A percentile compares a stretch with the other conserved stretches of the same genome.
Evolutionary conservation across 805 yeast genomes (phyloP).

Genomic region (Kuraishia capsulata): DNA sequence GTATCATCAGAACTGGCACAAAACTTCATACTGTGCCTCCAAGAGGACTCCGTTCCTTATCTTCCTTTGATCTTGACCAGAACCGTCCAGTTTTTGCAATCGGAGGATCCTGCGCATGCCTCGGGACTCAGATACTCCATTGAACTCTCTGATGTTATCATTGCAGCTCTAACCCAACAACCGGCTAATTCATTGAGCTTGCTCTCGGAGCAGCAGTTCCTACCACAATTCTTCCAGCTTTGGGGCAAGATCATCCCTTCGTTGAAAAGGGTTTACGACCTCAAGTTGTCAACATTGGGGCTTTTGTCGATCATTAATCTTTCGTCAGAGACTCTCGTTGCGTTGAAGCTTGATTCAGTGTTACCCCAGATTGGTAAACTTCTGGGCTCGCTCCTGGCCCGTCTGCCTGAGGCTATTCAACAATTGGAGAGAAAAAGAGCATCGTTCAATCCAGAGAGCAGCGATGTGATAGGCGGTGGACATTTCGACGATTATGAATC

Average conservation of each 20-base stretch:
- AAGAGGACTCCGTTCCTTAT: conserved; percentile 32
- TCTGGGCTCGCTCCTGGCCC: conserved; percentile 42
- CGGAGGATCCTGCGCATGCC: conserved; percentile 21
- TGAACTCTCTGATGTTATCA: conserved; percentile 50
- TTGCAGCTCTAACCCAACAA: conserved; percentile 57
- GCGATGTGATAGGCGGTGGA: conserved; percentile 2
- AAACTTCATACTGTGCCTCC: conserved; percentile 51
- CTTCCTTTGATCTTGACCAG: conserved; percentile 36
- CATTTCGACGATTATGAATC: conserved; percentile 18
- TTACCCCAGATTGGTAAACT: conserved; percentile 42
- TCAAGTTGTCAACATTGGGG: conserved; percentile 68
- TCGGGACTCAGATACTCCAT: conserved; percentile 24
- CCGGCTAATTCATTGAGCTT: conserved; percentile 41
- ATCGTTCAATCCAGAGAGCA: conserved; percentile 32
- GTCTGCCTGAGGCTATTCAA: conserved; percentile 65
- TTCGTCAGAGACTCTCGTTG: conserved; percentile 10
- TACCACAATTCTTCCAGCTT: conserved; percentile 43
- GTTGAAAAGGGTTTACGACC: conserved; percentile 67
- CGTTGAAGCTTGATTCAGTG: conserved; percentile 19
- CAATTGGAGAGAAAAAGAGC: conserved; percentile 55
- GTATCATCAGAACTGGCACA: conserved; percentile 57
- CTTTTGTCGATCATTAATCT: conserved; percentile 38
- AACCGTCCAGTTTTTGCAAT: conserved; percentile 29
- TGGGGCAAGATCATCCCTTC: conserved; percentile 58
- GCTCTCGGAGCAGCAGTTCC: conserved; percentile 33